Conservation (phyloP, 352 stramenopile species). For the Hyaloperonospora arabidopsidis region DNA sequence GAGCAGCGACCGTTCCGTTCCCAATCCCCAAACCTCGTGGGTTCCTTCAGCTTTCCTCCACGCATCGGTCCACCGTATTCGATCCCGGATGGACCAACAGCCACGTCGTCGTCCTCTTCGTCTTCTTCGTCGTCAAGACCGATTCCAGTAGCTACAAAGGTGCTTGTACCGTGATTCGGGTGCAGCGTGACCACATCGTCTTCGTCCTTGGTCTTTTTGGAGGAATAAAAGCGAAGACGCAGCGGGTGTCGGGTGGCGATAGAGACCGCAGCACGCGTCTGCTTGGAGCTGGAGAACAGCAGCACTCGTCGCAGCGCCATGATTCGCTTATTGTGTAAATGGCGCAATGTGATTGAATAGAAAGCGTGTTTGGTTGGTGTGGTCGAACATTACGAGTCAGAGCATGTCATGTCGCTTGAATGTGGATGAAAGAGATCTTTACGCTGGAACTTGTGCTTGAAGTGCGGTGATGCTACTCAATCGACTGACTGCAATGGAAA, state of each 20-base stretch:
- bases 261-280: not conserved
- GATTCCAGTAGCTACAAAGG: slow-evolving; percentile 5
- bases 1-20: slow-evolving; percentile 94
- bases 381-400: not conserved
- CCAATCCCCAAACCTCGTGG: slow-evolving; percentile 96
- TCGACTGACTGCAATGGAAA: no score
- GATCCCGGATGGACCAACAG: slow-evolving; percentile 71
- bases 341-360: not conserved
- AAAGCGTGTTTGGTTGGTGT: not conserved
- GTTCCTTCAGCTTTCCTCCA: slow-evolving; percentile 90
- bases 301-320: slow-evolving; percentile 25
- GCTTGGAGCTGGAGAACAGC: slow-evolving; percentile 4
- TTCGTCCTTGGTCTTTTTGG: slow-evolving; percentile 21
- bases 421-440: no score
- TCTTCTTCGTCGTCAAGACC: slow-evolving; percentile 22
- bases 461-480: no score
- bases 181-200: slow-evolving; percentile 32
- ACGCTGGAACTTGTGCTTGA: no score
- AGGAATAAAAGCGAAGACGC: slow-evolving; percentile 20
- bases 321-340: not conserved
- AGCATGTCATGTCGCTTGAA: no score
- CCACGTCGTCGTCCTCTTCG: slow-evolving; percentile 89
- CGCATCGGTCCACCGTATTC: slow-evolving; percentile 93
- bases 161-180: slow-evolving; percentile 20
- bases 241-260: no score